Percentiles rank a stretch among this genome's conserved stretches.
phyloP scores from a whole-genome alignment of 129 eudicot species.

The Helichrysum umbraculigerum region DNA sequence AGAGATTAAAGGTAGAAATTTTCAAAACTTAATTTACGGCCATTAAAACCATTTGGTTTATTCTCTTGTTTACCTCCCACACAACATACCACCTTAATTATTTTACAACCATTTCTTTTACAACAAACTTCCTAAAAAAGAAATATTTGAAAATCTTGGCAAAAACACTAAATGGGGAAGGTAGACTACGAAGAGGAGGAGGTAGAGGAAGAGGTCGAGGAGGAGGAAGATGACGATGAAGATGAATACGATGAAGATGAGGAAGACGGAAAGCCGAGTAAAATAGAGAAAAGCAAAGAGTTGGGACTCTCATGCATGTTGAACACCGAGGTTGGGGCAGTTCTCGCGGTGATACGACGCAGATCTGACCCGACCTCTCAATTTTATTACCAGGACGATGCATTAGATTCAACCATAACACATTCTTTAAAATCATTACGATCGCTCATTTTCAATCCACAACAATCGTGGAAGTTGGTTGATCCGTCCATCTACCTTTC shows the following conservation, averaged over 20 bases:
- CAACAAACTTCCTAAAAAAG: too few relatives aligned
- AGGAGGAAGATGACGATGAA: conserved; percentile 21
- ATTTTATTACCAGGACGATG: conserved; percentile 44
- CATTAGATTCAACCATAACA: conserved; percentile 37
- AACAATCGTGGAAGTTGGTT: conserved; percentile 61
- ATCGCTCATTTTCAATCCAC: conserved; percentile 67
- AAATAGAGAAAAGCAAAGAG: conserved; percentile 45
- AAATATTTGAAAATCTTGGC: background rate
- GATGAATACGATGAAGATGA: conserved; percentile 24
- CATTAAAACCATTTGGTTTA: conserved; percentile 25
- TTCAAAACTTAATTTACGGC: conserved; percentile 30
- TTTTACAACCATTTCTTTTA: too few relatives aligned
- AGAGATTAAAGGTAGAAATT: conserved; percentile 27
- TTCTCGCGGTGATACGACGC: conserved; percentile 69
- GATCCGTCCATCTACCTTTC: conserved; percentile 74
- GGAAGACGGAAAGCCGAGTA: conserved; percentile 25
- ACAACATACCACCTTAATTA: too few relatives aligned
- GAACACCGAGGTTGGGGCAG: conserved; percentile 88
- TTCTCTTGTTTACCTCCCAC: conserved; percentile 1
- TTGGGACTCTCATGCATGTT: conserved; percentile 76
- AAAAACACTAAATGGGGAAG: conserved; percentile 34
- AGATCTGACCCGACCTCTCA: conserved; percentile 44
- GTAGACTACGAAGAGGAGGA: conserved; percentile 27
- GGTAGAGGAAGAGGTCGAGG: conserved; percentile 12
- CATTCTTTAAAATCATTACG: conserved; percentile 66